phyloP scores from a whole-genome alignment of 306 rosid species.

The Begonia fuchsioides region DNA sequence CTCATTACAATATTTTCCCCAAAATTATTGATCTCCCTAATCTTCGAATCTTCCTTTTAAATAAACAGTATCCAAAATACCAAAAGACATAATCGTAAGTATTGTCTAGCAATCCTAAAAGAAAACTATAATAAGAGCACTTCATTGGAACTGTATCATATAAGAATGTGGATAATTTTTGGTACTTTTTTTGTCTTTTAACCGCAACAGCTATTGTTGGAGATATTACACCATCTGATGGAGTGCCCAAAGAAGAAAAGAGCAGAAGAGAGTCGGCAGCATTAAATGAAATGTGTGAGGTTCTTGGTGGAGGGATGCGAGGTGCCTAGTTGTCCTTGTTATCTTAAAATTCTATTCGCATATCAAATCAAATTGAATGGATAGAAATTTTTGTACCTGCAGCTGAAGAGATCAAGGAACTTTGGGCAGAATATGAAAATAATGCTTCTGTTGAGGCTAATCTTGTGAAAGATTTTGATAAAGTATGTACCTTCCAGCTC shows the following conservation, averaged over 20 bases:
- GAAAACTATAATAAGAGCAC: no score
- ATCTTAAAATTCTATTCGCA: not conserved
- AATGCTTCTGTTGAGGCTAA: constrained; percentile 92
- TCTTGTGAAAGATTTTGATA: constrained; percentile 88
- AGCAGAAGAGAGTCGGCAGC: constrained; percentile 83
- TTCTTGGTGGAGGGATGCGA: constrained; percentile 91
- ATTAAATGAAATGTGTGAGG: constrained; percentile 61
- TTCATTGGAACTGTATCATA: no score
- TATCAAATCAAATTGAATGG: constrained; percentile 9
- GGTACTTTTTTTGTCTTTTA: constrained; percentile 6
- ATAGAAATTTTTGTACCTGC: constrained; percentile 16
- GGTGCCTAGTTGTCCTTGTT: constrained; percentile 31
- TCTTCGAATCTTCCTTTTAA: no score
- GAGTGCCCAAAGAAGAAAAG: constrained; percentile 86
- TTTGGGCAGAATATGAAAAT: constrained; percentile 80
- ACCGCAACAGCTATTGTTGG: constrained; percentile 81
- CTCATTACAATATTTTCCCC: no score
- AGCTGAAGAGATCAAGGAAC: constrained; percentile 84
- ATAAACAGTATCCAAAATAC: no score
- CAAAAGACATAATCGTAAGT: no score
- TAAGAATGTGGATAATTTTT: no score
- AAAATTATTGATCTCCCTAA: no score
- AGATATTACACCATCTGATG: constrained; percentile 94
- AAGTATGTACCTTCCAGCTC: constrained; percentile 30
- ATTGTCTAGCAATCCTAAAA: no score